Evolutionary conservation across 1,139 yeast species (phyloP).

Genomic region (Debaryomyces sp.): DNA sequence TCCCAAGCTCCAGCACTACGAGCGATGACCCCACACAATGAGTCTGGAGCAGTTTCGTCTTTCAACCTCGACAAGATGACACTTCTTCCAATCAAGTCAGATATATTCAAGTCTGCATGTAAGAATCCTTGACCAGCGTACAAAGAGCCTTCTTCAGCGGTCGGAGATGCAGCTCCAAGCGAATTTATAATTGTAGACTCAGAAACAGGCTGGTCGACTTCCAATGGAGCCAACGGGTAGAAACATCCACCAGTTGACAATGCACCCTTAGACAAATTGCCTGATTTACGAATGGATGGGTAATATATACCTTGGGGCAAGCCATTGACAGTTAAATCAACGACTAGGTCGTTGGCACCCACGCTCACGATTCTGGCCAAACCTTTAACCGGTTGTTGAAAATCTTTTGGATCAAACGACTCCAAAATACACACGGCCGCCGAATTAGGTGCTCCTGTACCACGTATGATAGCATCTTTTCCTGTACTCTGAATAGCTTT

Average conservation of each 20-base stretch:
- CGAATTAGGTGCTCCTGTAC: constrained; percentile 83
- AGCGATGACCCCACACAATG: constrained; percentile 86
- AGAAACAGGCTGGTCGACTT: constrained; percentile 40
- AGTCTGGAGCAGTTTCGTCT: constrained; percentile 41
- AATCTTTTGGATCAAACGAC: constrained; percentile 56
- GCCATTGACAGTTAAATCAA: constrained; percentile 81
- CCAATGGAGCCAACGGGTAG: constrained; percentile 50
- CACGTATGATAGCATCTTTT: constrained; percentile 87
- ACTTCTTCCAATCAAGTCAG: constrained; percentile 79
- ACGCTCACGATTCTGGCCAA: constrained; percentile 85
- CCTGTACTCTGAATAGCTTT: constrained; percentile 71
- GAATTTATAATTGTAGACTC: constrained; percentile 39
- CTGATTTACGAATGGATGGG: constrained; percentile 70
- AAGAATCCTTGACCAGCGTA: constrained; percentile 68
- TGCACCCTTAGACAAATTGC: constrained; percentile 79
- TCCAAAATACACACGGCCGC: constrained; percentile 94
- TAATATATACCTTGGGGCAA: constrained; percentile 63
- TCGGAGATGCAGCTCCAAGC: constrained; percentile 36
- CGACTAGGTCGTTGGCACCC: constrained; percentile 49
- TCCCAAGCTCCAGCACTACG: constrained; percentile 98
- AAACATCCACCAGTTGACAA: constrained; percentile 63
- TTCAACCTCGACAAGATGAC: constrained; percentile 58
- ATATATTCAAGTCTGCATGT: constrained; percentile 57
- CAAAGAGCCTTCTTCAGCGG: constrained; percentile 15
- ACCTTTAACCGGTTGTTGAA: constrained; percentile 72